Evolutionary conservation across 371 early-diverging fungal species (phyloP), one percentile per base, ranked within the genome.

Genomic region (Mucor saturninus): DNA sequence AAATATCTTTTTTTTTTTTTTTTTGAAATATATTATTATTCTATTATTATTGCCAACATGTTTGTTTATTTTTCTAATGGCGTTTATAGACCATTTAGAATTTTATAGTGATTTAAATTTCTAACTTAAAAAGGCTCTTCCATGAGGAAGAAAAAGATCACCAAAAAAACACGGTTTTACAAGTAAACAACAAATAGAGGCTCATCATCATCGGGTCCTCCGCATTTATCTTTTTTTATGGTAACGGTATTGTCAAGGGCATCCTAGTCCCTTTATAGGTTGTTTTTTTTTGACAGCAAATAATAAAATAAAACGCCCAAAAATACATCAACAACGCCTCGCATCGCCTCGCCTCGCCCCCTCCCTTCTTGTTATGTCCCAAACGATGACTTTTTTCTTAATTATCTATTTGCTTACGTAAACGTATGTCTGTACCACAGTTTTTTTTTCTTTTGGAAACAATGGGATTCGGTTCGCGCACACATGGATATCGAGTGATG

Each of bases 121-220:
- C 21, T 45, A 45, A 45, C 45, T 15, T n/a, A 45, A 15, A 42
- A 45, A 6, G 21, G 45, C 21, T 45, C 5, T 45, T 45, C 21
- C 15, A n/a, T 45, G 2, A 2, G 14, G 13, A 45, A 13, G 14
- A 15, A 42, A 45, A 15, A 45, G 45, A 45, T 45, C 45, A 45
- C 15, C 45, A 15, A 45, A 45, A 45, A 13, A 45, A n/a, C 35
- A 35, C 8, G 35, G 45, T 45, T 45, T 21, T 21, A 21, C 15
- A 15, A 15, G 14, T 45, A 15, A 45, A 45, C 45, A 45, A 45
- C 45, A 45, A 45, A 45, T 15, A 45, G 45, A 45, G 45, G 45
- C 21, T 45, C 45, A 45, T 45, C 42, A 42, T 42, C 45, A 45
- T 45, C 45, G 45, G 45, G 45, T 14, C 15, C 45, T 45, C 45